Evolutionary conservation across 1,284 basidiomycete species (phyloP), one percentile per base, ranked within the genome.

Genomic region (Puccinia hordei): DNA sequence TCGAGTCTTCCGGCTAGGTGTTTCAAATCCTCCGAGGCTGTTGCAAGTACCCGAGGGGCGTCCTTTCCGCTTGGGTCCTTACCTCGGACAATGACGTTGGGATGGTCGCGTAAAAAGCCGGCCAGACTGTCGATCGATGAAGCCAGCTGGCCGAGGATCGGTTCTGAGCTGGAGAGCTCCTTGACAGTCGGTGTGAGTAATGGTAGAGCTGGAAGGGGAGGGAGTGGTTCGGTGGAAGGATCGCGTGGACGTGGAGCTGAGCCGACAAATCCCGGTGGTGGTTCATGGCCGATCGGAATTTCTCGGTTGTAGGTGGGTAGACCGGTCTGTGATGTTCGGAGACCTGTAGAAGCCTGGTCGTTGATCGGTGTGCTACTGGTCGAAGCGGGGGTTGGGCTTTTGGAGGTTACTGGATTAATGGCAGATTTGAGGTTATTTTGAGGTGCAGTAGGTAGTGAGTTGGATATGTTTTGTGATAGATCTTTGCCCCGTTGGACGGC

Each of bases 51-150:
- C 33, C 91, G 90, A 19, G 93, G 88, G 46, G 93, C 90, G 73
- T 90, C 90, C 22, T 82, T 24, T 71, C 81, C 51, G 51, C 80
- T 79, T 3, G 81, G 74, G 38, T 82, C 80, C 65, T 90, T 90
- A 68, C 82, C 83, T 63, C 83, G 83, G 71, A 83, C 83, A 6
- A 81, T 73, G 27, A 81, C 68, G 22, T 88, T 86, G n/a, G 93
- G 91, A 83, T 92, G 92, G 35, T 89, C 87, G 59, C 90, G 90
- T 55, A 98, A 88, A 87, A 92, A 95, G 15, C 91, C 89, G 24
- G 95, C 91, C 73, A 99, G 91, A 85, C 92, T 90, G 87, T 98
- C 96, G 83, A 99, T 98, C 61, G 94, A 96, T 17, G 90, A 89
- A 4, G 95, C 96, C 22, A 99, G 90, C 85, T 98, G 94, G 0